Base-by-base conservation (phyloP, 164 flowering plant species). In the Tetracentron sinense region DNA sequence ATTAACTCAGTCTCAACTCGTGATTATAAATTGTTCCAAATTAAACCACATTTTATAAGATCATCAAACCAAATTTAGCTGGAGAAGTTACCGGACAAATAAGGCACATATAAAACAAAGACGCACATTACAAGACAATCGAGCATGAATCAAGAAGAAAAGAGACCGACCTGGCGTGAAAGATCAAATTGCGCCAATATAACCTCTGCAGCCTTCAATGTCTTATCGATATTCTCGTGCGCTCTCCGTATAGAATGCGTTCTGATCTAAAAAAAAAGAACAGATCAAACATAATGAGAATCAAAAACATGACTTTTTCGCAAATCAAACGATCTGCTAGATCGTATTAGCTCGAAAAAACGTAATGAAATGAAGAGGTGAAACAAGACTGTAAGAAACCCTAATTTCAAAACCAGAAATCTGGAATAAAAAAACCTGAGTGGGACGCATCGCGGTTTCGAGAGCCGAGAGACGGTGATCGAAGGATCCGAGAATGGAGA, bases 381-480 rank as follows among this genome's bases (percentile, higher is more conserved):
- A 3, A 3, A 3, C 8, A 1, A 38, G 20, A 22, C 7, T 25
- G 26, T 20, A 11, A 31, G 23, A 42, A 42, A 33, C 48, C 53
- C 60, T 17, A 65, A 48, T 30, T 58, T 12, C 26, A 12, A 38
- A 15, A 44, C 11, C 42, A 25, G 26, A 56, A 15, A 33, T 15
- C 64, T 20, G 22, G 25, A 51, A 27, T 51, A 8, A 20, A 19
- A 44, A 16, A 27, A 90, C 98, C 90, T 93, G 98, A 35, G 97
- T 88, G 14, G 98, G 96, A 47, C 97, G 94, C 98, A 93, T 88
- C 63, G 97, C 97, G 62, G 98, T 82, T 61, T 93, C 97, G 31
- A 93, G 88, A n/a, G 92, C 92, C 51, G 98, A 93, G 72, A 92
- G 92, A 29, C 98, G 96, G 76, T 88, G 88, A 59, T 92, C 98